Evolutionary conservation across 1,284 basidiomycete genomes (phyloP).

Genomic region (Ganoderma boninense): DNA sequence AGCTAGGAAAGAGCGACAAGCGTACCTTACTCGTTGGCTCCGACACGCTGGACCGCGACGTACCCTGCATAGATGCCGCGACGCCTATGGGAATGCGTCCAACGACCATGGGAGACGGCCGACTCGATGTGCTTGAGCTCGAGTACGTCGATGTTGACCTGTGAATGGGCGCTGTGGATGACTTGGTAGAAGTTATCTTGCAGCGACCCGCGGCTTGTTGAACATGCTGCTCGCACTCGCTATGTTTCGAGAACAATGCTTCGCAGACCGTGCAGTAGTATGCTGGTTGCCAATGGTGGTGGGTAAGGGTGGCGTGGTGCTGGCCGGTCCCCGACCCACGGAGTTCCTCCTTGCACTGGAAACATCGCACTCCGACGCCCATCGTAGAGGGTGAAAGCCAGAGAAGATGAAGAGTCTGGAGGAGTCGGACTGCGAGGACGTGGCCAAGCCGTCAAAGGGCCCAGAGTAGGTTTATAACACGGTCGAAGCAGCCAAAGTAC

Average conservation of each 20-base stretch:
- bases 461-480: no score
- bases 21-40: not conserved
- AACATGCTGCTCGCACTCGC: constrained; percentile 10
- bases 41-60: not conserved
- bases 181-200: not conserved
- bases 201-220: not conserved
- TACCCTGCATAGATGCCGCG: not conserved
- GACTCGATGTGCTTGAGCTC: not conserved
- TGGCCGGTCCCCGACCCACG: not conserved
- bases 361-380: constrained; percentile 12
- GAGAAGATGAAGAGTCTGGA: not conserved
- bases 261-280: constrained; percentile 8
- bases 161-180: not conserved
- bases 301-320: not conserved
- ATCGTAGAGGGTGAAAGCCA: not conserved
- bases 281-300: constrained; percentile 10
- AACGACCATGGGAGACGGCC: not conserved
- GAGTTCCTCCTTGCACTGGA: constrained; percentile 10
- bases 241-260: constrained; percentile 9
- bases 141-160: not conserved
- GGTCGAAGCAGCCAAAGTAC: not conserved
- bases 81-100: not conserved
- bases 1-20: not conserved
- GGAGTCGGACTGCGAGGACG: not conserved
- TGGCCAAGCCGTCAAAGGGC: no score